Base-by-base conservation (phyloP, 345 rosid genomes). In the Populus ilicifolia region DNA sequence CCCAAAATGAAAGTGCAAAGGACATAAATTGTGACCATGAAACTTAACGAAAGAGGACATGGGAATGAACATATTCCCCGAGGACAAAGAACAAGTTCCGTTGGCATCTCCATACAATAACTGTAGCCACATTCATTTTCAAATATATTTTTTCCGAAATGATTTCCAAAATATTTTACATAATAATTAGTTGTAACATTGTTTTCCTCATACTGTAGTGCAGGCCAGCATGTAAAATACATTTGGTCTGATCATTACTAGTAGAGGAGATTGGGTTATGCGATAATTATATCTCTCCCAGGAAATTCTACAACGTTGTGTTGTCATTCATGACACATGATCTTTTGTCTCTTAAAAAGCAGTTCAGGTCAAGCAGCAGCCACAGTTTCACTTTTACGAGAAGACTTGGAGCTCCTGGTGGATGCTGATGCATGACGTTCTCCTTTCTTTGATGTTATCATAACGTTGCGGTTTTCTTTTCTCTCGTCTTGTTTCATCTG, bases 401-500 rank as follows among this genome's bases (percentile, higher is more conserved):
- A 50, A 75, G 78, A 75, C 64, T 74, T 78, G 12, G 83, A 56
- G 61, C 64, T 48, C 13, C 67, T 8, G 16, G 71, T 1, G 20
- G 75, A 35, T 46, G 84, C 6, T 65, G 85, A 76, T 64, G 82
- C 50, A 69, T 59, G 54, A 50, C 35, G 54, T 10, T 80, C 81
- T 64, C 79, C 79, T 30, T 70, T 70, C 8, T 41, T 78, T 23
- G 83, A 17, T 36, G 66, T 43, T n/a, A 20, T 79, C 36, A 71
- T 74, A 29, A 46, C 69, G 69, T 70, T 75, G 63, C 39, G 73
- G 80, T 79, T 79, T 70, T 84, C 88, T 78, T 84, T 85, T 77
- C 77, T 81, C 83, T 89, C 90, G 74, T 94, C 97, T 66, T 86
- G 87, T 83, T 91, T 86, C 75, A 92, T 91, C 82, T 86, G 90